Conservation (phyloP, 2,329 filamentous ascomycete species). For the Huntiella moniliformis region DNA sequence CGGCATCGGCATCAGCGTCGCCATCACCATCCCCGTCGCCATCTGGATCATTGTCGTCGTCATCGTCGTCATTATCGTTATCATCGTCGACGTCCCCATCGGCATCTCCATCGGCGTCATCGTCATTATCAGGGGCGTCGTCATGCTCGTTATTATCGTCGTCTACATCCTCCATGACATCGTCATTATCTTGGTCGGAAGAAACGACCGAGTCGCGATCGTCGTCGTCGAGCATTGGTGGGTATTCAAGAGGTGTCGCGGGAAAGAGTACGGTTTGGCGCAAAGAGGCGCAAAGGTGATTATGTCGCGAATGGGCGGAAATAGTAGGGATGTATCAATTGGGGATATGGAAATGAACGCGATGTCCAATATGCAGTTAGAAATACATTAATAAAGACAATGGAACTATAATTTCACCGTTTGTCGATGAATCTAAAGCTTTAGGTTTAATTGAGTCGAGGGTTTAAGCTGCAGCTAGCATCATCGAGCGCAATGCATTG, state of each 20-base stretch:
- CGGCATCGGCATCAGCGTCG: conserved; percentile 4
- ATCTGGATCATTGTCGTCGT: conserved; percentile 8
- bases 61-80: conserved; percentile 11
- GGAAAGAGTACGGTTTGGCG: neutral
- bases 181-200: conserved; percentile 29
- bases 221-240: conserved; percentile 6
- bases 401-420: no score
- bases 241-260: neutral
- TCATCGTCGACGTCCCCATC: conserved; percentile 16
- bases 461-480: no score
- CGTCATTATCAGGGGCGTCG: conserved; percentile 16
- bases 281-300: neutral
- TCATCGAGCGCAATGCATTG: no score
- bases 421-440: no score
- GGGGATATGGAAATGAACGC: no score
- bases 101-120: conserved; percentile 10
- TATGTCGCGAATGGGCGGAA: no score
- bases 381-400: no score
- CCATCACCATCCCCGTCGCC: conserved; percentile 9
- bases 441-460: no score
- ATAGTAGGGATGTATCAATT: no score
- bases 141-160: conserved; percentile 22
- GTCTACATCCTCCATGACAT: conserved; percentile 35
- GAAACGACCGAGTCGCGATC: conserved; percentile 13
- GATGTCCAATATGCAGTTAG: no score